These are phyloP conservation scores for Monilinia aucupariae DNA, from an alignment of 2,329 filamentous ascomycete genomes.

Conservation along the genomic window DNA sequence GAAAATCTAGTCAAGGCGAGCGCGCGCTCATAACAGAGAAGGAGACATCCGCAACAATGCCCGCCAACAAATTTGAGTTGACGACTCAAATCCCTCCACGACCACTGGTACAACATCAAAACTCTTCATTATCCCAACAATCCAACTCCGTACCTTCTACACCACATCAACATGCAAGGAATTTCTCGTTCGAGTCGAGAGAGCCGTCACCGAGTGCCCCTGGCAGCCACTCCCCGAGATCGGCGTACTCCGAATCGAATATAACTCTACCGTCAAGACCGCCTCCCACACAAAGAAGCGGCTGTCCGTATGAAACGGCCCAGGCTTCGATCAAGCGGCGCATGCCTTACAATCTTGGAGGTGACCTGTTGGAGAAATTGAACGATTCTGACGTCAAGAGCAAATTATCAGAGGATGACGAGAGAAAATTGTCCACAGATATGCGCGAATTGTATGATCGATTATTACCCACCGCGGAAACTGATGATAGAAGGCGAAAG, in stretches of 20 bases:
- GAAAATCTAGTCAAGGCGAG: conserved; percentile 53
- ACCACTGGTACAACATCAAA: conserved; percentile 41
- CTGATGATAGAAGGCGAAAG: conserved; percentile 67
- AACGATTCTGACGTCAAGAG: conserved; percentile 68
- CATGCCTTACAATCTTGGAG: conserved; percentile 89
- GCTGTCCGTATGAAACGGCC: conserved; percentile 86
- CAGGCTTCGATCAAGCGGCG: conserved; percentile 75
- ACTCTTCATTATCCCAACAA: conserved; percentile 52
- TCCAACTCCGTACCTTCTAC: conserved; percentile 92
- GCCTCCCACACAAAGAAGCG: conserved; percentile 51
- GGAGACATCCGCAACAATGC: conserved; percentile 40
- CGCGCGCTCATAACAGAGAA: conserved; percentile 57
- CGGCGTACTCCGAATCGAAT: conserved; percentile 84
- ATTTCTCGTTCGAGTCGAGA: conserved; percentile 73
- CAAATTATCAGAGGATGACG: conserved; percentile 65
- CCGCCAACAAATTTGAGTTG: conserved; percentile 33
- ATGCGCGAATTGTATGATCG: conserved; percentile 81
- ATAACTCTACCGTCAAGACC: conserved; percentile 64
- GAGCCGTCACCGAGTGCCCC: conserved; percentile 74
- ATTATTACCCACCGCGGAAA: conserved; percentile 75
- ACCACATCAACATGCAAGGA: conserved; percentile 79
- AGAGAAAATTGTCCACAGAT: conserved; percentile 69
- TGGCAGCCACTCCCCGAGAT: conserved; percentile 79
- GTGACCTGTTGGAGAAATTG: conserved; percentile 67
- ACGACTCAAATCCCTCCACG: conserved; percentile 30